Conservation (phyloP, 1,139 yeast genomes). For the Magnusiomyces paraingens region DNA sequence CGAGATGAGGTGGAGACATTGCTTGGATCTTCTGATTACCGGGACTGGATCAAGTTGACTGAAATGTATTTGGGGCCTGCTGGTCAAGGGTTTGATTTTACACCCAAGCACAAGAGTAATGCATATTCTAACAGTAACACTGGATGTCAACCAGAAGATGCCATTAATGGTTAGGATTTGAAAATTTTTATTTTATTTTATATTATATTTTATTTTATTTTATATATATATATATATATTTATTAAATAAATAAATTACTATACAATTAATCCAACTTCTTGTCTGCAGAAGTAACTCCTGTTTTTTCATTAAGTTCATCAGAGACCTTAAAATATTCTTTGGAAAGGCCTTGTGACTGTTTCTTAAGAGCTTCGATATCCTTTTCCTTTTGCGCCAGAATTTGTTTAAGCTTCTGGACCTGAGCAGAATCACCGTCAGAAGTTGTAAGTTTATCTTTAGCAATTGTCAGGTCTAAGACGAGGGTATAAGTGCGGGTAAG, state of each 20-base stretch:
- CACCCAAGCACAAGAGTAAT: constrained; percentile 93
- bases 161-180: background rate
- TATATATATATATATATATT: too few species aligned
- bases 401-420: constrained; percentile 44
- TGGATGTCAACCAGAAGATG: background rate
- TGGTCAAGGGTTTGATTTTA: constrained; percentile 64
- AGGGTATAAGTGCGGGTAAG: constrained; percentile 80
- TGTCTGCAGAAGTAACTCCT: constrained; percentile 24
- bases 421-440: constrained; percentile 29
- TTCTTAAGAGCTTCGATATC: constrained; percentile 62
- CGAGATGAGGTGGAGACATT: constrained; percentile 88
- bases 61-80: constrained; percentile 93
- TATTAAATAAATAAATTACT: too few species aligned
- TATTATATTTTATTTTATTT: background rate
- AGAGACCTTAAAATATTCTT: constrained; percentile 52
- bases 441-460: constrained; percentile 29
- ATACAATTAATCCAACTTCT: constrained; percentile 26
- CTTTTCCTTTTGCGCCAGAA: constrained; percentile 54
- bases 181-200: constrained; percentile 3
- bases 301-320: constrained; percentile 34
- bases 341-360: constrained; percentile 60
- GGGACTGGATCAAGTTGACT: constrained; percentile 94
- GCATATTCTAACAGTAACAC: constrained; percentile 42
- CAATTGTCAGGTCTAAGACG: constrained; percentile 67
- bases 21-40: constrained; percentile 75